A percentile compares a stretch with the other conserved stretches of the same genome.
Conservation (phyloP, 2,329 filamentous ascomycete genomes). For the Clonostachys byssicola region DNA sequence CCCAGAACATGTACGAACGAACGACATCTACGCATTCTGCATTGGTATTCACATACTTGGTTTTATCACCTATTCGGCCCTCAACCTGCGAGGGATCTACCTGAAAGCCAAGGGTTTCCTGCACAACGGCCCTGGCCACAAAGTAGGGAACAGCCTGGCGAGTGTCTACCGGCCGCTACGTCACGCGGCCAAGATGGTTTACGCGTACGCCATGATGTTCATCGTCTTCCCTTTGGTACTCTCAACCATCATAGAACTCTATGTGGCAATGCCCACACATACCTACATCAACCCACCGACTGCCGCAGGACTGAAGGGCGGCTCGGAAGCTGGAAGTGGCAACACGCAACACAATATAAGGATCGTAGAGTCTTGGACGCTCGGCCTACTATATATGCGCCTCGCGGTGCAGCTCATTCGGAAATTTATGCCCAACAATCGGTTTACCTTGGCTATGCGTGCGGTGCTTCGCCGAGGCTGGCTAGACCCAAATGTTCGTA, state of each 20-base stretch:
- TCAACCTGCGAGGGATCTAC: slow-evolving; percentile 41
- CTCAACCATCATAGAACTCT: slow-evolving; percentile 79
- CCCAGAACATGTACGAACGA: slow-evolving; percentile 69
- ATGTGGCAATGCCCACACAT: slow-evolving; percentile 81
- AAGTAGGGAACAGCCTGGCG: not conserved
- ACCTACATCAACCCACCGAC: slow-evolving; percentile 59
- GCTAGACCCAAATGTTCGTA: slow-evolving; percentile 69
- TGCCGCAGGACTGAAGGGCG: slow-evolving; percentile 15
- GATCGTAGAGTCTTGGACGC: slow-evolving; percentile 88
- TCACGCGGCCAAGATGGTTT: slow-evolving; percentile 51
- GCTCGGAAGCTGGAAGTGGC: slow-evolving; percentile 8
- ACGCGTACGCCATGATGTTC: slow-evolving; percentile 71
- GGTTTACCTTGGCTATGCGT: slow-evolving; percentile 69
- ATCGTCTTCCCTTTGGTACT: slow-evolving; percentile 80
- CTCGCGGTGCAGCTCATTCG: slow-evolving; percentile 68
- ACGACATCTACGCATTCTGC: slow-evolving; percentile 96
- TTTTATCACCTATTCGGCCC: slow-evolving; percentile 56
- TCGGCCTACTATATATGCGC: slow-evolving; percentile 87
- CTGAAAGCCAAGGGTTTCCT: slow-evolving; percentile 9
- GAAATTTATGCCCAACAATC: slow-evolving; percentile 63
- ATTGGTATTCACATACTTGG: slow-evolving; percentile 82
- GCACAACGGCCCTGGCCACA: not conserved
- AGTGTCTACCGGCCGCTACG: not conserved
- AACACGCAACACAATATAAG: slow-evolving; percentile 64
- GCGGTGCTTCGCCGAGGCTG: slow-evolving; percentile 73